Evolutionary conservation across 495 filamentous ascomycete genomes (phyloP).

Genomic region (Penicillium pulvis): DNA sequence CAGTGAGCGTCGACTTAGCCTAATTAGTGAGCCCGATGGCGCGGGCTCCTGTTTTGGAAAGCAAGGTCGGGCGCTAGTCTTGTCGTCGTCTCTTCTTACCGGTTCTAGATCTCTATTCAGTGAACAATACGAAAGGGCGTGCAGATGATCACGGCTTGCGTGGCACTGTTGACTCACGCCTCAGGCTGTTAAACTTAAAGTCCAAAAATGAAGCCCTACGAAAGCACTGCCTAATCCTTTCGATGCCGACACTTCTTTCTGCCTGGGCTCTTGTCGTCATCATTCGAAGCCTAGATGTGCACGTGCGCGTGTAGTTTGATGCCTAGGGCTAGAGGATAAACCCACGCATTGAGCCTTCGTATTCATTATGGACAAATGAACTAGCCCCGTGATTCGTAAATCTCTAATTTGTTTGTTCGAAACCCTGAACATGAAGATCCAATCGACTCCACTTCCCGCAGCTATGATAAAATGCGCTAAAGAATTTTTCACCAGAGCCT

Average conservation of each 20-base stretch:
- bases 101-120: neutral
- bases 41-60: conserved; percentile 14
- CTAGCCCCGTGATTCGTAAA: too few relatives aligned
- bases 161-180: conserved; percentile 5
- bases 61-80: neutral
- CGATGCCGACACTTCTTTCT: neutral
- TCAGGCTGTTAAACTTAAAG: neutral
- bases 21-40: conserved; percentile 1
- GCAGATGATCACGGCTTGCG: neutral
- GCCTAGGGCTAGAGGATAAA: too few relatives aligned
- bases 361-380: neutral
- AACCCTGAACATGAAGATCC: neutral
- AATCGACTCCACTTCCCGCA: conserved; percentile 9
- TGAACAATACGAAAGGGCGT: conserved; percentile 1
- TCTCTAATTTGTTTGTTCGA: neutral
- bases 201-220: too few relatives aligned
- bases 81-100: neutral
- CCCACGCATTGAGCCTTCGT: neutral
- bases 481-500: conserved; percentile 1
- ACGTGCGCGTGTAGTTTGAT: too few relatives aligned
- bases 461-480: neutral
- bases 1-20: neutral
- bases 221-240: too few relatives aligned
- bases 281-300: too few relatives aligned
- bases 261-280: neutral